These are phyloP conservation scores for Simmondsia chinensis DNA, from an alignment of 148 eudicot species.

Conservation along the genomic window DNA sequence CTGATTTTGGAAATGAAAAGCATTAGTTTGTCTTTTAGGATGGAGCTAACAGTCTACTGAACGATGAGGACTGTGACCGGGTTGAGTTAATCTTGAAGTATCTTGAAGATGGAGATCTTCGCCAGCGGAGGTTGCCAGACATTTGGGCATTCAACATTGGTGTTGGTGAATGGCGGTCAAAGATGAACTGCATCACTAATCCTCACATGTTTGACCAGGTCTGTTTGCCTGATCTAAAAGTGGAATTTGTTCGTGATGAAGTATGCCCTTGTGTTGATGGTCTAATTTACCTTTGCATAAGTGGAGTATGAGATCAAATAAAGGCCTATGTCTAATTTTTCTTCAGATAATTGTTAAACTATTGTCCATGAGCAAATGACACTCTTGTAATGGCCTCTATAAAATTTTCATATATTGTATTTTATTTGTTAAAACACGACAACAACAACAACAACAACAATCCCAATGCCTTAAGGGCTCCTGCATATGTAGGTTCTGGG, in stretches of 20 bases:
- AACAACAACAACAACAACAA: too few species aligned
- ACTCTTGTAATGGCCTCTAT: too few species aligned
- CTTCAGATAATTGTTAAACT: too few species aligned
- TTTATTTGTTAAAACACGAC: too few species aligned
- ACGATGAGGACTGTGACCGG: conserved; percentile 31
- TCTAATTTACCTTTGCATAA: too few species aligned
- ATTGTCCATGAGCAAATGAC: too few species aligned
- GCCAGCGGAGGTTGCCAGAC: conserved; percentile 54
- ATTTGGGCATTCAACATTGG: conserved; percentile 56
- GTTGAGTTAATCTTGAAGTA: conserved; percentile 54
- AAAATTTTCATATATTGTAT: too few species aligned
- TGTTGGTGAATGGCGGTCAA: conserved; percentile 50
- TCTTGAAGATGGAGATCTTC: conserved; percentile 75
- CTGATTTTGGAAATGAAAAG: not conserved
- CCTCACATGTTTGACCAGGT: conserved; percentile 77
- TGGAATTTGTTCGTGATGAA: not conserved
- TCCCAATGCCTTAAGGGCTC: too few species aligned
- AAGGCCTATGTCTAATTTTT: too few species aligned
- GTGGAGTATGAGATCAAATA: too few species aligned
- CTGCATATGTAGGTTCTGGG: too few species aligned
- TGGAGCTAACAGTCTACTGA: conserved; percentile 26
- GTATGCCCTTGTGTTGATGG: too few species aligned
- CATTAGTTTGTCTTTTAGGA: conserved; percentile 23
- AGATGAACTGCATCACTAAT: conserved; percentile 65
- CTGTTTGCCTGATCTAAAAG: conserved; percentile 2